These are phyloP conservation scores for Striga asiatica DNA, from an alignment of 257 asterid genomes.

Conservation along the genomic window DNA sequence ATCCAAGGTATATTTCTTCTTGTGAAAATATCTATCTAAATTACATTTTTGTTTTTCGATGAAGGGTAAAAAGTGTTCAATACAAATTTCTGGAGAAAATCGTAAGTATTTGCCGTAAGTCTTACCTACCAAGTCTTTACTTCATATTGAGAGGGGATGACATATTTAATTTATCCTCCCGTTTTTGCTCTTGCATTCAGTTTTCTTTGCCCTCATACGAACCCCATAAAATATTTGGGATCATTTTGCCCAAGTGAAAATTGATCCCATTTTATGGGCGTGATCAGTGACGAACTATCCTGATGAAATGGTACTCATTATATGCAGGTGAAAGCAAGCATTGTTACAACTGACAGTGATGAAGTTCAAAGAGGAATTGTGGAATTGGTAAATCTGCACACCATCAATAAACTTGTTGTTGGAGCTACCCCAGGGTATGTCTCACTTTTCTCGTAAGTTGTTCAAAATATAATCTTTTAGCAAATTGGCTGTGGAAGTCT, in stretches of 20 bases:
- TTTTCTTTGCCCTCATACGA: too few species aligned
- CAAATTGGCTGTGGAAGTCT: neutral
- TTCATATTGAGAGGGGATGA: neutral
- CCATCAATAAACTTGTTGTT: conserved; percentile 49
- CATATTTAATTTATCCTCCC: neutral
- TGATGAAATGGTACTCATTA: neutral
- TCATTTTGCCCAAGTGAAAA: too few species aligned
- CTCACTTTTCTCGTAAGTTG: conserved; percentile 14
- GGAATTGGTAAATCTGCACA: conserved; percentile 41
- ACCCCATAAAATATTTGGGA: too few species aligned
- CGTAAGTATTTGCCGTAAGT: too few species aligned
- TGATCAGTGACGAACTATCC: neutral
- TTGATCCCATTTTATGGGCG: neutral
- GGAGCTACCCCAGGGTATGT: conserved; percentile 73
- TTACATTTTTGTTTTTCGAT: too few species aligned
- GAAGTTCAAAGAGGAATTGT: conserved; percentile 58
- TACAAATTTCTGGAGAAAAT: too few species aligned
- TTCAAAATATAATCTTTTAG: neutral
- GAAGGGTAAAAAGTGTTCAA: neutral
- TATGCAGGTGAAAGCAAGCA: conserved; percentile 58
- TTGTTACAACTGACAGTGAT: conserved; percentile 47
- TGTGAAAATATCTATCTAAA: too few species aligned
- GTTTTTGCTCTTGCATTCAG: neutral
- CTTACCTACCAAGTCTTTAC: neutral
- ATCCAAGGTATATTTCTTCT: conserved; percentile 38